Percentiles rank a stretch among this genome's conserved stretches.
Conservation (phyloP, 257 asterid genomes). For the Solanum bukasovii region DNA sequence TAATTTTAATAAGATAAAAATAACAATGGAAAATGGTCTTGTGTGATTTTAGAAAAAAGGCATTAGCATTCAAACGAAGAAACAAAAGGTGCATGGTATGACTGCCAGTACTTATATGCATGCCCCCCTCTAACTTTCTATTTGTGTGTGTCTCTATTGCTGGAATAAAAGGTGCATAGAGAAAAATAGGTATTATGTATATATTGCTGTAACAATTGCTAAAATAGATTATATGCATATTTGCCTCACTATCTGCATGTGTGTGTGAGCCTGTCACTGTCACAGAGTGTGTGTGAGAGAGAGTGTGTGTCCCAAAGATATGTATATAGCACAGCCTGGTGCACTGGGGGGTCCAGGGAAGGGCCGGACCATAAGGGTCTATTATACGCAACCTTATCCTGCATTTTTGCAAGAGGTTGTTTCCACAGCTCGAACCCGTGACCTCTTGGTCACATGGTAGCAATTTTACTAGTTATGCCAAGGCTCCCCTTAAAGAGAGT, state of each 20-base stretch:
- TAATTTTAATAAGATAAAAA: neutral
- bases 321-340: neutral
- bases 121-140: neutral
- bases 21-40: neutral
- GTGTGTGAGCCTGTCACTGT: neutral
- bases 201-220: neutral
- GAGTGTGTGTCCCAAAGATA: neutral
- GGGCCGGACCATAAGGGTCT: neutral
- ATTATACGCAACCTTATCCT: neutral
- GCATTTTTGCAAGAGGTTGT: neutral
- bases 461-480: neutral
- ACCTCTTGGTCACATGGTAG: neutral
- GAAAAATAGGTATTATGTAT: neutral
- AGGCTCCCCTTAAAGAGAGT: neutral
- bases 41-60: neutral
- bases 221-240: neutral
- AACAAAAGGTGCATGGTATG: neutral
- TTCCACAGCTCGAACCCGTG: neutral
- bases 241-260: neutral
- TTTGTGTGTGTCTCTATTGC: neutral
- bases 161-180: neutral
- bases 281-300: neutral
- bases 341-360: neutral
- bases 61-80: neutral
- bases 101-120: neutral